Conservation (phyloP, 2,329 filamentous ascomycete species). For the Botrytis squamosa region DNA sequence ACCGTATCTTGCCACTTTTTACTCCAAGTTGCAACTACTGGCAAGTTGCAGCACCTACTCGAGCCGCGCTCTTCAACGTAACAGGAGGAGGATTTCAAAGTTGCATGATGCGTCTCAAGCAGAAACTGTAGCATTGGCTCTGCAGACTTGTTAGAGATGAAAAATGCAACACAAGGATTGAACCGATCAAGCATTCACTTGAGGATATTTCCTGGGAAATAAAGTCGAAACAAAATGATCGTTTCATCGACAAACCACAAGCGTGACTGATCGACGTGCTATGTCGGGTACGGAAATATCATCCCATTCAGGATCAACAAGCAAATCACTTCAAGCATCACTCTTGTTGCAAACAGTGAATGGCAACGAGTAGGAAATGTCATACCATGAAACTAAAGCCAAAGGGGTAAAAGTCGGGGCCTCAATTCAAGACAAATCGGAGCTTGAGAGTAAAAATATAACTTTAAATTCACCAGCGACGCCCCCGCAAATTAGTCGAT, state of each 20-base stretch:
- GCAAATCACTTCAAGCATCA: neutral
- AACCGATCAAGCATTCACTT: neutral
- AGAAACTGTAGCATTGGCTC: slow-evolving; percentile 1
- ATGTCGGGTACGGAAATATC: neutral
- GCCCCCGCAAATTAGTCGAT: slow-evolving; percentile 9
- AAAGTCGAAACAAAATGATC: neutral
- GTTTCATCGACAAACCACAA: slow-evolving; percentile 1
- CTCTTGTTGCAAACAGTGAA: neutral
- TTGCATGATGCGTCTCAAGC: neutral
- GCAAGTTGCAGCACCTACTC: neutral
- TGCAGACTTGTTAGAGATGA: slow-evolving; percentile 2
- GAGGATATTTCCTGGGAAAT: neutral
- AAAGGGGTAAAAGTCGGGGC: neutral
- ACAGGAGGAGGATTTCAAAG: neutral
- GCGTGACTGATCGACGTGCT: slow-evolving; percentile 4
- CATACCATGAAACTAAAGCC: neutral
- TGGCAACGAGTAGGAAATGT: neutral
- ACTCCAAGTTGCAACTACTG: neutral
- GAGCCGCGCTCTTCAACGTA: neutral
- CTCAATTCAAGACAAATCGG: neutral
- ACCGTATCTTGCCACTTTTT: neutral
- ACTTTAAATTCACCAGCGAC: neutral
- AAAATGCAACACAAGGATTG: neutral
- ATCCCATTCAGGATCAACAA: neutral
- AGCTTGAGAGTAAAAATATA: neutral